These are phyloP conservation scores for Jimgerdemannia flammicorona DNA, from an alignment of 192 early-diverging fungal genomes.

Conservation along the genomic window DNA sequence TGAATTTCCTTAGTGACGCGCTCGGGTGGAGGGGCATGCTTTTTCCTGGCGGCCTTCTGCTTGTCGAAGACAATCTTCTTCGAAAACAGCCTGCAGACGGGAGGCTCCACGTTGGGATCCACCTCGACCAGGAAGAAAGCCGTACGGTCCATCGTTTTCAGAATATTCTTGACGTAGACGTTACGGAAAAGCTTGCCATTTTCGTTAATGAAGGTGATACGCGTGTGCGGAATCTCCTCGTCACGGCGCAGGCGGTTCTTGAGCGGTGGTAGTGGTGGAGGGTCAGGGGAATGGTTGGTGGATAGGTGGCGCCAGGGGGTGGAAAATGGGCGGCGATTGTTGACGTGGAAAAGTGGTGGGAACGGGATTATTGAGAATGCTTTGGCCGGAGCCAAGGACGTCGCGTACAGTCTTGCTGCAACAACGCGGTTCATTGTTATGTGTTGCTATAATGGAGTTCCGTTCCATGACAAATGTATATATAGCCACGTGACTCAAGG, in stretches of 20 bases:
- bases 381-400: neutral
- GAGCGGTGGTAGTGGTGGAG: too few species aligned
- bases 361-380: neutral
- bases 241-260: conserved; percentile 8
- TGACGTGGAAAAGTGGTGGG: neutral
- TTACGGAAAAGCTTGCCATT: conserved; percentile 35
- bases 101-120: conserved; percentile 24
- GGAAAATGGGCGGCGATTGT: neutral
- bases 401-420: neutral
- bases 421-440: neutral
- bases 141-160: conserved; percentile 37
- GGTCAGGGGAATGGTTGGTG: neutral
- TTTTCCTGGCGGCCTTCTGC: conserved; percentile 40
- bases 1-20: conserved; percentile 39
- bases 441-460: too few species aligned
- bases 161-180: conserved; percentile 15
- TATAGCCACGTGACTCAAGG: too few species aligned
- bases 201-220: conserved; percentile 39
- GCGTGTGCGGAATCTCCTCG: conserved; percentile 45
- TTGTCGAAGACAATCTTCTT: conserved; percentile 51
- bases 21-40: conserved; percentile 30
- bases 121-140: conserved; percentile 47
- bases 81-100: conserved; percentile 48
- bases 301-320: neutral
- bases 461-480: too few species aligned